Evolutionary conservation across 305 asterid species (phyloP), one percentile per base, ranked within the genome.

Genomic region (Fraxinus floribunda): DNA sequence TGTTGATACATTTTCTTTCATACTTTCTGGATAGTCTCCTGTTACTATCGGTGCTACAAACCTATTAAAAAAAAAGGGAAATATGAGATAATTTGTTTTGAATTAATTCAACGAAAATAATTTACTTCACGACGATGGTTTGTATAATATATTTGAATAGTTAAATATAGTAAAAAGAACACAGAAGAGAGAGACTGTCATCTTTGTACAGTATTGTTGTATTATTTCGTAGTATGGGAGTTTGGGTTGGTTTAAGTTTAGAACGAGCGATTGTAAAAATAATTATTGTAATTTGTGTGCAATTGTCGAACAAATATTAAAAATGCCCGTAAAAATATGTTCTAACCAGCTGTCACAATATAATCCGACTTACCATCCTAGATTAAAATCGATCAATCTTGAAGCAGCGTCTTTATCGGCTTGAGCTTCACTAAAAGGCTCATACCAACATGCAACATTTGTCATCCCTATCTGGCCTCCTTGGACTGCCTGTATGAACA

Each of bases 401-500:
- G 77, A 76, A 0, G 88, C 60, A 30, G 90, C 90, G 1, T 22
- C 82, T 18, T 83, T 44, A 18, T 88, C 90, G 3, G 52, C 82
- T 4, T 3, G 62, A 32, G 36, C 52, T 18, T 83, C 79, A 26
- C 15, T 68, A 68, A 52, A 78, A 60, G 90, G 90, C 74, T 83
- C 88, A 30, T 18, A 88, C 87, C 87, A 68, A 88, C 18, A 75
- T 78, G 83, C 79, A 49, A 83, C 86, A 83, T 15, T 32, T 32
- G 83, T 82, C 1, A 88, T 85, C 11, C 90, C 90, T 30, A 88
- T 85, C 79, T 83, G 75, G 34, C 90, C 90, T 81, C 84, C 83
- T 74, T 88, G 90, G 73, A 57, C 64, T 81, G 84, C 86, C 90
- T 87, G 76, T 24, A 22, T 0, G 22, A 16, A 52, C 22, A 52